These are phyloP conservation scores for Cylindrotheca fusiformis DNA, from an alignment of 108 stramenopile species.

Conservation along the genomic window DNA sequence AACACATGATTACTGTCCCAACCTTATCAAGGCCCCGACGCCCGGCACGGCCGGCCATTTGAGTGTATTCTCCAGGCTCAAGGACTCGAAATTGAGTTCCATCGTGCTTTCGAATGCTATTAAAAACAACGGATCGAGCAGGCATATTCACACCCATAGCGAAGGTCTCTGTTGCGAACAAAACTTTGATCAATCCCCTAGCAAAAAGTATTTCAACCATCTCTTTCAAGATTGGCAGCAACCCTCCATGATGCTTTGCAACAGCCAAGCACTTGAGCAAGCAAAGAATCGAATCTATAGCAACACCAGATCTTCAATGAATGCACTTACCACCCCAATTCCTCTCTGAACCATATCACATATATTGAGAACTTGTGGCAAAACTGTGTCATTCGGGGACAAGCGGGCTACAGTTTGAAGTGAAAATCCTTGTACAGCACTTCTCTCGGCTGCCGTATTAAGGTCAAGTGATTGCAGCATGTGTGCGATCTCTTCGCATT, in stretches of 20 bases:
- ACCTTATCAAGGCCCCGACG: constrained; percentile 95
- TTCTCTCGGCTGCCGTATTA: constrained; percentile 80
- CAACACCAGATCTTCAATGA: constrained; percentile 1
- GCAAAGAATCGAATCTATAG: background rate
- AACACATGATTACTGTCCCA: constrained; percentile 72
- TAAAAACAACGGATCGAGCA: constrained; percentile 94
- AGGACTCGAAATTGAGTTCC: constrained; percentile 84
- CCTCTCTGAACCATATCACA: constrained; percentile 89
- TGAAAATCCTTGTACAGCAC: constrained; percentile 67
- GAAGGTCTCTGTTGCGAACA: constrained; percentile 99
- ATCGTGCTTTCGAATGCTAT: constrained; percentile 93
- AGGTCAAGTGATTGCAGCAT: constrained; percentile 83
- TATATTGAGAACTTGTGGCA: constrained; percentile 90
- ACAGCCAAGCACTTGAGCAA: background rate
- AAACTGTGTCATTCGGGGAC: constrained; percentile 73
- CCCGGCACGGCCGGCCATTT: constrained; percentile 99
- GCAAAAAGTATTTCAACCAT: constrained; percentile 88
- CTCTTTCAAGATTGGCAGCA: constrained; percentile 97
- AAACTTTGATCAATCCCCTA: constrained; percentile 88
- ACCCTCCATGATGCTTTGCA: constrained; percentile 89
- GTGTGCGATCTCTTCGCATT: constrained; percentile 94
- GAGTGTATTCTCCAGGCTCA: constrained; percentile 91
- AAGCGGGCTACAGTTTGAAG: constrained; percentile 82
- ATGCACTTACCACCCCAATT: constrained; percentile 73
- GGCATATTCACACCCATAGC: constrained; percentile 99